These are phyloP conservation scores for Sporothrix brunneoviolacea DNA, from an alignment of 2,329 filamentous ascomycete genomes.

Conservation along the genomic window DNA sequence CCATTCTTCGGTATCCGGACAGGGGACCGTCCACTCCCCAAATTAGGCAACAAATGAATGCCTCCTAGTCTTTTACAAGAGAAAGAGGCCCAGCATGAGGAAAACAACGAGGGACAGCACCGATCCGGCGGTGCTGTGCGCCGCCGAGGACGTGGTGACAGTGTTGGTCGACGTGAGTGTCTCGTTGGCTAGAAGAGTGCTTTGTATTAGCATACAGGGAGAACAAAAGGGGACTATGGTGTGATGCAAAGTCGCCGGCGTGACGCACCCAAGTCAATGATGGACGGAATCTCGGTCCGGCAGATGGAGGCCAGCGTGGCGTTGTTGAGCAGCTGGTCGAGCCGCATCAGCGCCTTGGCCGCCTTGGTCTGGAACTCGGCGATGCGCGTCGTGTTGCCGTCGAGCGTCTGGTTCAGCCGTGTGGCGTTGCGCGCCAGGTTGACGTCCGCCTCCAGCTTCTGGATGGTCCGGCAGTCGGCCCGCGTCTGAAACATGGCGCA, in stretches of 20 bases:
- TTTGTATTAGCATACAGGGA: no score
- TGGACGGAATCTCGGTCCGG: not conserved
- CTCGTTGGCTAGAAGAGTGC: not conserved
- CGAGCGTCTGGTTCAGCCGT: conserved; percentile 26
- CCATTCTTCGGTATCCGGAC: no score
- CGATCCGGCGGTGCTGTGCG: not conserved
- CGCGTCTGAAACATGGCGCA: conserved; percentile 20
- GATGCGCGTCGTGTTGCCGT: conserved; percentile 30
- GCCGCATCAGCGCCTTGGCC: conserved; percentile 22
- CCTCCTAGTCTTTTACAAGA: conserved; percentile 10
- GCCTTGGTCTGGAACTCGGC: conserved; percentile 28
- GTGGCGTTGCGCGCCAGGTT: conserved; percentile 26
- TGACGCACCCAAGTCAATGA: not conserved
- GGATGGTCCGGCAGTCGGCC: conserved; percentile 18
- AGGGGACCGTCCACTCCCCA: no score
- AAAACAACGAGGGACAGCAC: conserved; percentile 6
- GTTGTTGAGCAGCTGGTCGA: conserved; percentile 28
- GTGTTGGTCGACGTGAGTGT: not conserved
- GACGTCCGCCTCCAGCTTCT: conserved; percentile 19
- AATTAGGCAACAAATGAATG: no score
- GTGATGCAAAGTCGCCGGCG: no score
- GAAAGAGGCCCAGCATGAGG: conserved; percentile 3
- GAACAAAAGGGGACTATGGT: not conserved
- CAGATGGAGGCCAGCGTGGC: conserved; percentile 25
- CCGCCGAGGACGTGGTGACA: not conserved